Percentiles rank a stretch among this genome's conserved stretches.
phyloP scores from a whole-genome alignment of 1,139 yeast species.

The Scheffersomyces insectosa region DNA sequence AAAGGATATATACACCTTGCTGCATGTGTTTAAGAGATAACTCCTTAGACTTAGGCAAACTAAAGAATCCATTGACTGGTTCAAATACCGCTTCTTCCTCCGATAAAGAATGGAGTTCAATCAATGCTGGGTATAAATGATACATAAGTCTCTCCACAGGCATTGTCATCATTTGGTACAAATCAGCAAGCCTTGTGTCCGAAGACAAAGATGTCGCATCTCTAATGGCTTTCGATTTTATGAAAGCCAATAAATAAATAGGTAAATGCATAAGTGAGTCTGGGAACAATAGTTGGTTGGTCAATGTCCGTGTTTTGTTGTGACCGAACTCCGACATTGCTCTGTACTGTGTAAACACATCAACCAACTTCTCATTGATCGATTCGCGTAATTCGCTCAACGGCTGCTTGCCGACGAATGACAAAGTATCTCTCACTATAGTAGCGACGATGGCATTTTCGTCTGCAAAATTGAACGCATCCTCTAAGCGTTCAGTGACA shows the following conservation, averaged over 20 bases:
- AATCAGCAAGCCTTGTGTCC: constrained; percentile 62
- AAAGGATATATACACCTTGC: constrained; percentile 79
- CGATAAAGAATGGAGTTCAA: constrained; percentile 67
- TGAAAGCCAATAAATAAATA: constrained; percentile 64
- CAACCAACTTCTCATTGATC: constrained; percentile 64
- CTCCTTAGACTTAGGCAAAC: constrained; percentile 53
- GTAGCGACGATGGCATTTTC: constrained; percentile 76
- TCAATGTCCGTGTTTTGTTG: constrained; percentile 47
- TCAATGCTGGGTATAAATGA: constrained; percentile 77
- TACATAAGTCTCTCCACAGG: constrained; percentile 62
- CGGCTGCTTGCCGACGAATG: constrained; percentile 61
- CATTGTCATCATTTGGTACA: constrained; percentile 53
- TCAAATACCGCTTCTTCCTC: constrained; percentile 55
- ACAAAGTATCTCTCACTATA: constrained; percentile 69
- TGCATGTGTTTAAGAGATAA: constrained; percentile 47
- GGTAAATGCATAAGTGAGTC: constrained; percentile 76
- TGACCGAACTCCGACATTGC: constrained; percentile 52
- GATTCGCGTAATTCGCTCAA: constrained; percentile 63
- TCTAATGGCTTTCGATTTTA: constrained; percentile 67
- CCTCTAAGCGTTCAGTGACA: constrained; percentile 71
- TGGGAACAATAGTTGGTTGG: constrained; percentile 78
- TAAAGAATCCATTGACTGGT: constrained; percentile 46
- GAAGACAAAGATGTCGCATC: constrained; percentile 45
- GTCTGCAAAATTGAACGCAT: constrained; percentile 80
- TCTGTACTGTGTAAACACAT: constrained; percentile 76